Base-by-base conservation (phyloP, 2,329 filamentous ascomycete species). In the Pezicula neosporulosa region DNA sequence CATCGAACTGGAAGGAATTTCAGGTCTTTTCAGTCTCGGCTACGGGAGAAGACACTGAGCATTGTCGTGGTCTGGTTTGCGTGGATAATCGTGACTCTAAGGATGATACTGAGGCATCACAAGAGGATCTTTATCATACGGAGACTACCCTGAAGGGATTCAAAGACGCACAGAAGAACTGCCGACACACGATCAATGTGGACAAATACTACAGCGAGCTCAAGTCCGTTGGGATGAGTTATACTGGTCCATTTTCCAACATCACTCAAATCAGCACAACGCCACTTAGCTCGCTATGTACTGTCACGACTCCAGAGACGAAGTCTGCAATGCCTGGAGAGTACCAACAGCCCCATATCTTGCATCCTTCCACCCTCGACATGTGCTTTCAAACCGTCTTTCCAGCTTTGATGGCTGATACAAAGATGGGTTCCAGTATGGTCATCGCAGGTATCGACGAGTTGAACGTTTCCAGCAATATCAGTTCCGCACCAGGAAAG, bases 301-400 rank as follows among this genome's bases (percentile, higher is more conserved):
- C 64, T 3, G 57, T 75, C 8, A 53, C 61, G 8, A 61, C 75
- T 3, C 68, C 69, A 2, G 70, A 78, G 41, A 78, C 74, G 0
- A 61, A 61, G 1, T 54, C 63, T 1, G 55, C 60, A 1, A 83
- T 83, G 80, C 80, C 79, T 0, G 68, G 68, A 37, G 65, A 71
- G 13, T 81, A 76, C 49, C 78, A 82, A 58, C 81, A 74, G 51
- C 68, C 73, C 4, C 77, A 82, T 53, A 51, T 80, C 6, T 71
- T 83, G 21, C 80, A 83, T 52, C 80, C 80, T 0, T 72, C 77
- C 3, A 81, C 78, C 0, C 66, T 83, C 16, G 80, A 83, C 56
- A 66, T 75, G 3, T 30, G 24, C n/a, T 45, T 45, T 28, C 44
- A 45, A 15, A 10, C 44, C 4, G 6, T 30, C 18, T 45, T 45